A percentile compares a stretch with the other conserved stretches of the same genome.
These are phyloP conservation scores for Cladosporium sp. DNA, from an alignment of 2,329 filamentous ascomycete genomes.

Conservation along the genomic window DNA sequence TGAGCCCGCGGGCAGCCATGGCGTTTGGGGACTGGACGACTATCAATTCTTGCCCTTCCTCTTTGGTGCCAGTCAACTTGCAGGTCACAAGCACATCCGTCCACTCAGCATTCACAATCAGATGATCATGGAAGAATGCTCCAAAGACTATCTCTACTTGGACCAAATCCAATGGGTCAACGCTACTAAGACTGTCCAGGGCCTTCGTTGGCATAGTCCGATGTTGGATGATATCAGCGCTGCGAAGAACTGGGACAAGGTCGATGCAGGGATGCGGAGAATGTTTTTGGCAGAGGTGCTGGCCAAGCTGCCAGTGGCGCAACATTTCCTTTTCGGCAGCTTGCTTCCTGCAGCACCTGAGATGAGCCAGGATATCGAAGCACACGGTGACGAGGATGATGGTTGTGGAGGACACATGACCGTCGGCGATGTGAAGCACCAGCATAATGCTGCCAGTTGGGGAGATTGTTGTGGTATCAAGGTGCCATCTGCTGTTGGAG, in stretches of 20 bases:
- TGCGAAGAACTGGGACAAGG: constrained; percentile 83
- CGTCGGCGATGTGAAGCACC: constrained; percentile 57
- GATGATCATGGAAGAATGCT: constrained; percentile 80
- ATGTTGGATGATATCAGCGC: constrained; percentile 98
- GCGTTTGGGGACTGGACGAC: constrained; percentile 50
- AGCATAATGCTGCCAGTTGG: constrained; percentile 63
- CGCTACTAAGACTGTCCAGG: constrained; percentile 91
- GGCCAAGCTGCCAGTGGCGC: constrained; percentile 93
- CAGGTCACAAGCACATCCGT: constrained; percentile 61
- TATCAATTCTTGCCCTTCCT: constrained; percentile 52
- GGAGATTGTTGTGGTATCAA: constrained; percentile 98
- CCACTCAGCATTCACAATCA: constrained; percentile 72
- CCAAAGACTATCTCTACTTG: constrained; percentile 79
- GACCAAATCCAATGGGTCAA: constrained; percentile 93
- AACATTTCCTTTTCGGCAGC: constrained; percentile 92
- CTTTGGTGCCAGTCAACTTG: constrained; percentile 46
- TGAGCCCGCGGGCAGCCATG: constrained; percentile 62
- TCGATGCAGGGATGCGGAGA: constrained; percentile 89
- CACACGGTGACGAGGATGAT: constrained; percentile 44
- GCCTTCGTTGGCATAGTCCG: constrained; percentile 90
- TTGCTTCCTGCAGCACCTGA: constrained; percentile 73
- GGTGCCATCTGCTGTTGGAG: constrained; percentile 88
- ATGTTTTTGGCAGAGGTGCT: constrained; percentile 96
- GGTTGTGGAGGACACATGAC: constrained; percentile 57
- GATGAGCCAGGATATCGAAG: constrained; percentile 66